Conservation (phyloP, 495 filamentous ascomycete genomes). For the Annulohypoxylon moriforme region DNA sequence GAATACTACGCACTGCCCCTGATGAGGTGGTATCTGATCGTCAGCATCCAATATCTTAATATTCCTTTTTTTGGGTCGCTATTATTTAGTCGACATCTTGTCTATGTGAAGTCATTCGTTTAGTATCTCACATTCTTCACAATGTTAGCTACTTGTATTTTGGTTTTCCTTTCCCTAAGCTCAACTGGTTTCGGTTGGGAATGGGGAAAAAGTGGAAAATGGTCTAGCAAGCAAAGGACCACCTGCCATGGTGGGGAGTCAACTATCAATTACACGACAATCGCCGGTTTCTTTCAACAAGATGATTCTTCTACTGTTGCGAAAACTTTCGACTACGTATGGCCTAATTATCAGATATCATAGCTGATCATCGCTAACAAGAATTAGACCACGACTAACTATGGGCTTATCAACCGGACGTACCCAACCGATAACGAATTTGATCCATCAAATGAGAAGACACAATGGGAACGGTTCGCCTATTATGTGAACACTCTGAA, state of each 20-base stretch:
- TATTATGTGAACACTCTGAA: slow-evolving; percentile 68
- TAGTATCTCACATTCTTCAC: neutral
- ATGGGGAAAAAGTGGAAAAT: slow-evolving; percentile 38
- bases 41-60: slow-evolving; percentile 9
- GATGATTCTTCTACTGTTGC: slow-evolving; percentile 72
- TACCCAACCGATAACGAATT: slow-evolving; percentile 62
- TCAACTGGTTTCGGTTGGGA: slow-evolving; percentile 28
- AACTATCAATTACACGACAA: slow-evolving; percentile 69
- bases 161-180: slow-evolving; percentile 30
- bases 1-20: slow-evolving; percentile 6
- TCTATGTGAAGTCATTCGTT: slow-evolving; percentile 3
- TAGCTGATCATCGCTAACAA: slow-evolving; percentile 1
- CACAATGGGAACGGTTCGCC: slow-evolving; percentile 76
- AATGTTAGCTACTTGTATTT: slow-evolving; percentile 26
- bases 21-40: slow-evolving; percentile 19
- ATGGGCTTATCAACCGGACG: slow-evolving; percentile 71
- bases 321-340: slow-evolving; percentile 74
- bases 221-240: slow-evolving; percentile 18
- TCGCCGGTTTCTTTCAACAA: slow-evolving; percentile 77
- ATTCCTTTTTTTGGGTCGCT: slow-evolving; percentile 2
- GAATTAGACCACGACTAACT: slow-evolving; percentile 68
- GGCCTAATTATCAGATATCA: slow-evolving; percentile 10
- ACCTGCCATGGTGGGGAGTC: slow-evolving; percentile 31
- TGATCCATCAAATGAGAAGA: slow-evolving; percentile 54
- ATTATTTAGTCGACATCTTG: slow-evolving; percentile 1